Evolutionary conservation across 2,329 filamentous ascomycete species (phyloP).

Genomic region (Botrytis tulipae): DNA sequence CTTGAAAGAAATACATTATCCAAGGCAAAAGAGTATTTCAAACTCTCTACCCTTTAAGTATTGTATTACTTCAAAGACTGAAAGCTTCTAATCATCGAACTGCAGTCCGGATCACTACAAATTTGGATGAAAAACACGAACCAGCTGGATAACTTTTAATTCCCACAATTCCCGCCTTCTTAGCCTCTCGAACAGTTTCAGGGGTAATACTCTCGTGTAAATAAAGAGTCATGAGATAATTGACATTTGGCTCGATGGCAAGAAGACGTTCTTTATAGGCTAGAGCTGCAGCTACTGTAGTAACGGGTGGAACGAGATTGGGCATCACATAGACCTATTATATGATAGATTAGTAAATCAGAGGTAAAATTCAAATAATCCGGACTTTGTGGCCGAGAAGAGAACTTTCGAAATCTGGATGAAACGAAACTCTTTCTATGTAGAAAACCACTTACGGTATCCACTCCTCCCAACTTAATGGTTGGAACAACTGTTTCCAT

Average conservation of each 20-base stretch:
- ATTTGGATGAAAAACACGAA: not conserved
- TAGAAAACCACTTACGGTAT: conserved; percentile 43
- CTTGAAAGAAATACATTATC: not conserved
- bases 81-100: not conserved
- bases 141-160: conserved; percentile 28
- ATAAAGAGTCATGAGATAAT: conserved; percentile 71
- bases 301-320: conserved; percentile 61
- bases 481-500: conserved; percentile 56
- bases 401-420: not conserved
- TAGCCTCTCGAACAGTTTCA: conserved; percentile 28
- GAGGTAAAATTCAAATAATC: not conserved
- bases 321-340: conserved; percentile 42
- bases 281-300: conserved; percentile 57
- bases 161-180: conserved; percentile 26
- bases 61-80: not conserved
- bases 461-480: conserved; percentile 61
- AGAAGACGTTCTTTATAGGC: conserved; percentile 63
- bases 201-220: conserved; percentile 25
- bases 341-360: conserved; percentile 41
- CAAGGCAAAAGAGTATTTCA: not conserved
- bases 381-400: not conserved
- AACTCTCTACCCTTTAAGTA: not conserved
- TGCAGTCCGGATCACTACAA: not conserved
- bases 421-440: not conserved
- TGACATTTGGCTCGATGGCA: conserved; percentile 59